Evolutionary conservation across 768 basidiomycete species (phyloP).

Genomic region (Naganishia randhawae): DNA sequence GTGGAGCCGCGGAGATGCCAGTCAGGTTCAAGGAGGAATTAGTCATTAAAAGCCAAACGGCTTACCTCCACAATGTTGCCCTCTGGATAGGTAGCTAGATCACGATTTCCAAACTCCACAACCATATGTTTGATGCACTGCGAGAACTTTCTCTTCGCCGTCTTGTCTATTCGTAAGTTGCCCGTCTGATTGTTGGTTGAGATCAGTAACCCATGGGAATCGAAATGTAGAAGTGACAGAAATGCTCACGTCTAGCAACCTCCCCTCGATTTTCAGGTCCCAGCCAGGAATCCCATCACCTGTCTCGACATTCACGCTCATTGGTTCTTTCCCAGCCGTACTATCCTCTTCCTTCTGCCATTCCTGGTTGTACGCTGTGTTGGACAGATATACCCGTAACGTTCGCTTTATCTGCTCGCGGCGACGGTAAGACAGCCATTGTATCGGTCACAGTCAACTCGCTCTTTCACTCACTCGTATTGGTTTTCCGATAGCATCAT

Average conservation of each 20-base stretch:
- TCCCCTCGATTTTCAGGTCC: constrained; percentile 80
- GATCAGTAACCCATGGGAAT: constrained; percentile 18
- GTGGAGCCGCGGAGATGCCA: constrained; percentile 9
- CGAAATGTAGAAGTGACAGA: neutral
- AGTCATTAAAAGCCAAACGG: neutral
- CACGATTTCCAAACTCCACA: constrained; percentile 75
- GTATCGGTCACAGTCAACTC: neutral
- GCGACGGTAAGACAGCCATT: neutral
- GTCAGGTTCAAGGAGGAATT: neutral
- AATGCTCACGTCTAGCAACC: constrained; percentile 59
- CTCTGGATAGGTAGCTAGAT: constrained; percentile 73
- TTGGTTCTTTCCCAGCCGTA: constrained; percentile 13
- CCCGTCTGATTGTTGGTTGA: constrained; percentile 45
- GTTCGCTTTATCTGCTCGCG: constrained; percentile 73
- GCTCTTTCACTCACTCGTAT: constrained; percentile 59
- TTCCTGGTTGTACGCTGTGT: constrained; percentile 75
- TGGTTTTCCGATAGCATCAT: constrained; percentile 74
- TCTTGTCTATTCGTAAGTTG: constrained; percentile 47
- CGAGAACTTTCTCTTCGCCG: constrained; percentile 69
- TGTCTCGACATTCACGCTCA: constrained; percentile 58
- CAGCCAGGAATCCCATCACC: constrained; percentile 87
- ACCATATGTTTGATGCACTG: constrained; percentile 77
- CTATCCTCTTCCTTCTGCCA: constrained; percentile 62
- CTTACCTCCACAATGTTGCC: constrained; percentile 84
- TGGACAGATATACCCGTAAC: constrained; percentile 78